phyloP scores from a whole-genome alignment of 805 yeast species.

The Candida sanyiensis region DNA sequence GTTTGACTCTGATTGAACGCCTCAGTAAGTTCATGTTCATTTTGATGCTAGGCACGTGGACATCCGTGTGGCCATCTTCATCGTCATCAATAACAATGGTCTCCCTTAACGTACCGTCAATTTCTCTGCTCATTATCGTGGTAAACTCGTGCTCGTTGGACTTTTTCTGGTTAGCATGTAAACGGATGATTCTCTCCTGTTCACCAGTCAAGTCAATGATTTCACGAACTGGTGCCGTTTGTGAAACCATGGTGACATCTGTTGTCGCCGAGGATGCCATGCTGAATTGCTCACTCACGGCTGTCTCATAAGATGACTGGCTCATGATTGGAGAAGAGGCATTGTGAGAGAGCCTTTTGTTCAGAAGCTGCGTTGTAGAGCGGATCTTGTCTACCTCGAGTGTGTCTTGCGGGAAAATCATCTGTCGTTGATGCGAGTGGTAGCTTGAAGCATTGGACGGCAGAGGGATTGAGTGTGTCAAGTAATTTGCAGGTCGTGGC shows the following conservation, averaged over 20 bases:
- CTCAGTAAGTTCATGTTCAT: background rate
- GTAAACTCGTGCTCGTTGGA: background rate
- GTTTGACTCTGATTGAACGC: conserved; percentile 1
- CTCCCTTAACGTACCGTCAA: conserved; percentile 20
- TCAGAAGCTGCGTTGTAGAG: conserved; percentile 4
- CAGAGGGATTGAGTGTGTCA: background rate
- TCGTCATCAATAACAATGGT: conserved; percentile 23
- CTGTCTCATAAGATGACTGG: conserved; percentile 24
- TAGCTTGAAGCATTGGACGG: conserved; percentile 10
- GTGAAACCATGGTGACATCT: conserved; percentile 7
- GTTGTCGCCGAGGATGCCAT: conserved; percentile 9
- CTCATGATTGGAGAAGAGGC: conserved; percentile 16
- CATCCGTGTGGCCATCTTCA: conserved; percentile 5
- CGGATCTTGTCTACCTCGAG: conserved; percentile 20
- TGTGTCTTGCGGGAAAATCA: conserved; percentile 13
- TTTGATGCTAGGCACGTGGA: background rate
- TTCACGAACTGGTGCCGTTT: background rate
- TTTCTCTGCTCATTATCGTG: conserved; percentile 13
- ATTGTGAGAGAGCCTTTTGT: conserved; percentile 1
- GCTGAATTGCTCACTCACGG: conserved; percentile 22
- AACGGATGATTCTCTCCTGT: background rate
- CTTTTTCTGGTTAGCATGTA: background rate
- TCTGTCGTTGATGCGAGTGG: conserved; percentile 15
- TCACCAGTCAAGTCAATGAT: conserved; percentile 15
- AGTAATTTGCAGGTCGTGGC: background rate